Evolutionary conservation across 306 rosid species (phyloP), one percentile per base, ranked within the genome.

Genomic region (Echinosophora koreensis): DNA sequence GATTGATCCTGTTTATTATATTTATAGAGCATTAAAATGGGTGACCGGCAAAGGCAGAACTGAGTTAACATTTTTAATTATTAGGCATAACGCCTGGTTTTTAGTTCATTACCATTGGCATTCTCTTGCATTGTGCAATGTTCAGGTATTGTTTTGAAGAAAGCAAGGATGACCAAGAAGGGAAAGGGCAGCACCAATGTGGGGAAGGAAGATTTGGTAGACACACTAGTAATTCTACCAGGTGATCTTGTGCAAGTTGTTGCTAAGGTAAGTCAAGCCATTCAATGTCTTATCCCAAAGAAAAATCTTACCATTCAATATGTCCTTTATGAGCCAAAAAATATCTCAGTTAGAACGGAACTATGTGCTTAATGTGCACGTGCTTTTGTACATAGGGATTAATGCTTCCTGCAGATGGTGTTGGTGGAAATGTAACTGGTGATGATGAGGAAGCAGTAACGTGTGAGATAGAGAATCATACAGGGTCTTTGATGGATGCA

Each of bases 181-280:
- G 97, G 98, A 55, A 89, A 81, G 69, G 70, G 78, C 57, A 69
- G 60, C 51, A 71, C 80, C 17, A 92, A 90, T 81, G 82, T 85
- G 9, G 84, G 83, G 57, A 79, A 79, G 66, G 93, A 84, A 11
- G 86, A 49, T 47, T 13, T 87, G 22, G 80, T 91, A 56, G 97
- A 94, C 11, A 90, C 95, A 3, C 86, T 94, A 22, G 90, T 90
- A 50, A 87, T 94, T 55, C 81, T 73, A 8, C 85, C 98, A 14
- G 70, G 66, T 82, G 97, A 90, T 80, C 90, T 92, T 46, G 97
- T 90, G 34, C 96, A 94, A 88, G 87, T 94, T 83, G 90, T 94
- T 73, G 89, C 97, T 5, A 86, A 87, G 92, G 98, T 92, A 68
- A 61, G 80, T 30, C 30, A 22, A 22, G 64, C 32, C 56, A 30